A percentile compares a stretch with the other conserved stretches of the same genome.
phyloP scores from a whole-genome alignment of 192 early-diverging fungal species.

The Entomortierella parvispora region DNA sequence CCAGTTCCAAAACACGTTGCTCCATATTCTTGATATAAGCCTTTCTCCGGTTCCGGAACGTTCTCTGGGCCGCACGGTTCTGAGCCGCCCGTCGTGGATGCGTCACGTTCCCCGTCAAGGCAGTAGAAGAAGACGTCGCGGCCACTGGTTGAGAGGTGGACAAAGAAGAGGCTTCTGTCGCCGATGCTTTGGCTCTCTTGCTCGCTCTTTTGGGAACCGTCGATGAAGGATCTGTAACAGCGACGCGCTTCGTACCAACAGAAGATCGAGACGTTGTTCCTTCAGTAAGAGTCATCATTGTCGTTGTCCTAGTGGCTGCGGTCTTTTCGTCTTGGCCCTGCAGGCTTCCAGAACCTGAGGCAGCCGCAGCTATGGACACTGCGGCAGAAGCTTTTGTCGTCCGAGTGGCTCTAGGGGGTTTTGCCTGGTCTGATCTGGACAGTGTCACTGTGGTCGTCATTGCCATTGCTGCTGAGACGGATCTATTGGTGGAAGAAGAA shows the following conservation, averaged over 20 bases:
- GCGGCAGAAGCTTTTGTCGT: no score
- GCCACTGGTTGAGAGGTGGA: neutral
- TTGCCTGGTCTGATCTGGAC: no score
- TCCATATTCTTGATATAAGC: conserved; percentile 86
- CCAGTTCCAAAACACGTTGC: conserved; percentile 70
- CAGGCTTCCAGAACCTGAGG: neutral
- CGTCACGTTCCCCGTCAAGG: conserved; percentile 19
- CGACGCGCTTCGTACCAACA: neutral
- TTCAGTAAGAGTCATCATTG: no score
- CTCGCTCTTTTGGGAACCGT: neutral
- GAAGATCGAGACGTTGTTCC: neutral
- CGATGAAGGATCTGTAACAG: neutral
- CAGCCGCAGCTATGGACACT: neutral
- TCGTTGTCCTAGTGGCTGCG: no score
- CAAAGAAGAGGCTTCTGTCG: no score
- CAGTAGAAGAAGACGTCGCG: neutral
- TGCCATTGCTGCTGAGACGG: neutral
- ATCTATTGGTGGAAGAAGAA: neutral
- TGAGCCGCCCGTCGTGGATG: conserved; percentile 84
- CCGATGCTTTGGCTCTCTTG: no score
- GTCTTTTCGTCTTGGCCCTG: no score
- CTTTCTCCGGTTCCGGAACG: conserved; percentile 89
- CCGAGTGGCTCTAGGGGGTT: no score
- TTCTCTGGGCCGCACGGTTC: conserved; percentile 91
- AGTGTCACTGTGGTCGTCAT: no score